These are phyloP conservation scores for Candida loeiensis DNA, from an alignment of 805 yeast genomes.

Conservation along the genomic window DNA sequence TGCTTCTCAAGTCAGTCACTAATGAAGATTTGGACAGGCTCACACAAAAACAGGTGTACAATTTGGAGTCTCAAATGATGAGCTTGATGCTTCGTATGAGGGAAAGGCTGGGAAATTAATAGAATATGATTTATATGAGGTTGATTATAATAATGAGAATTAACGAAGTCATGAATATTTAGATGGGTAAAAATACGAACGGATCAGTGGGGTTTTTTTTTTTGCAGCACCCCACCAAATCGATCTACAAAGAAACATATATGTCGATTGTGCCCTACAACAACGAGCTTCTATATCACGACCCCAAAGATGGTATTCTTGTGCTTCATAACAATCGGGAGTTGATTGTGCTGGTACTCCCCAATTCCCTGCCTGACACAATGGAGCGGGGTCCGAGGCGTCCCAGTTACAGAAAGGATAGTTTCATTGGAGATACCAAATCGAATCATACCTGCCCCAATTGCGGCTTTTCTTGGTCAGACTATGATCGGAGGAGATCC, in stretches of 20 bases:
- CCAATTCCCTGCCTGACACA: constrained; percentile 5
- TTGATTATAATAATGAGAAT: no score
- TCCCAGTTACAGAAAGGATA: constrained; percentile 1
- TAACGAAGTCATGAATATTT: no score
- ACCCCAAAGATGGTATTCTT: constrained; percentile 31
- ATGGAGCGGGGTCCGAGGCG: background rate
- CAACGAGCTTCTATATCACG: constrained; percentile 32
- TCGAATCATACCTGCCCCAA: constrained; percentile 23
- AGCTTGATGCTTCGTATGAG: constrained; percentile 34
- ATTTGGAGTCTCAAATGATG: constrained; percentile 33
- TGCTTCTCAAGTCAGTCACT: background rate
- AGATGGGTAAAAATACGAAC: no score
- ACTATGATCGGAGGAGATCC: constrained; percentile 6
- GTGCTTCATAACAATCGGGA: constrained; percentile 33
- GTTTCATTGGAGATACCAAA: background rate
- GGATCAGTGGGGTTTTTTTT: no score
- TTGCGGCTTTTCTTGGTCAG: constrained; percentile 29
- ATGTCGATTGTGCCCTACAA: constrained; percentile 42
- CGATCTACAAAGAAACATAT: background rate
- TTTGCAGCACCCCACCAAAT: constrained; percentile 2
- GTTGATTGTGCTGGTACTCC: constrained; percentile 26
- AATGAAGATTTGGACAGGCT: constrained; percentile 17
- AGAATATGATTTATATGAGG: no score
- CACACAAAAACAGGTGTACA: constrained; percentile 16
- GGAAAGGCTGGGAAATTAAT: constrained; percentile 1